These are phyloP conservation scores for Pulicaria dysenterica DNA, from an alignment of 129 eudicot species.

Conservation along the genomic window DNA sequence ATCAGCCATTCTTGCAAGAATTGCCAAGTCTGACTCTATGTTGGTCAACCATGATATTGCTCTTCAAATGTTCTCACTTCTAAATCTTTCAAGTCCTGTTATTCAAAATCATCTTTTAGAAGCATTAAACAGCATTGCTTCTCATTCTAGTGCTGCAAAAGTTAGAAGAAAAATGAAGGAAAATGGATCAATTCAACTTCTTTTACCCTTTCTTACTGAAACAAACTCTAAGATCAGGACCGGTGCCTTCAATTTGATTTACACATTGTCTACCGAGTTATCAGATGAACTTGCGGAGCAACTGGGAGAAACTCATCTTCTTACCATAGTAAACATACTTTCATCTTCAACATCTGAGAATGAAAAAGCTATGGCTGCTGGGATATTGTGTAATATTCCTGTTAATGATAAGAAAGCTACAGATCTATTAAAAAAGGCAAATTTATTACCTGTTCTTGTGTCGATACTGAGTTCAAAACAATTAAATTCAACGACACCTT, in stretches of 20 bases:
- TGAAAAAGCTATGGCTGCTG: constrained; percentile 72
- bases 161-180: constrained; percentile 81
- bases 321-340: constrained; percentile 44
- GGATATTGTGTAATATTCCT: constrained; percentile 74
- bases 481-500: constrained; percentile 23
- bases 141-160: constrained; percentile 56
- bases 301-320: constrained; percentile 58
- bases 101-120: constrained; percentile 64
- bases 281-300: constrained; percentile 59
- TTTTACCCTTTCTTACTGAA: constrained; percentile 59
- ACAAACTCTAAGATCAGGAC: constrained; percentile 43
- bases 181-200: constrained; percentile 73
- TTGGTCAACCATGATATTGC: constrained; percentile 63
- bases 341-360: constrained; percentile 51
- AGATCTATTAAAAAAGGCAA: constrained; percentile 59
- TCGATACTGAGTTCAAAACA: constrained; percentile 47
- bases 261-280: constrained; percentile 58
- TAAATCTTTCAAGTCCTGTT: constrained; percentile 67
- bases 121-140: constrained; percentile 72
- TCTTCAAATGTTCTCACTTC: constrained; percentile 81
- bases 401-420: constrained; percentile 60
- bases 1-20: constrained; percentile 72
- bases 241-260: constrained; percentile 60
- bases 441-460: constrained; percentile 59
- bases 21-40: constrained; percentile 62